Evolutionary conservation across 345 rosid genomes (phyloP), one percentile per base, ranked within the genome.

Genomic region (Litchi chinensis): DNA sequence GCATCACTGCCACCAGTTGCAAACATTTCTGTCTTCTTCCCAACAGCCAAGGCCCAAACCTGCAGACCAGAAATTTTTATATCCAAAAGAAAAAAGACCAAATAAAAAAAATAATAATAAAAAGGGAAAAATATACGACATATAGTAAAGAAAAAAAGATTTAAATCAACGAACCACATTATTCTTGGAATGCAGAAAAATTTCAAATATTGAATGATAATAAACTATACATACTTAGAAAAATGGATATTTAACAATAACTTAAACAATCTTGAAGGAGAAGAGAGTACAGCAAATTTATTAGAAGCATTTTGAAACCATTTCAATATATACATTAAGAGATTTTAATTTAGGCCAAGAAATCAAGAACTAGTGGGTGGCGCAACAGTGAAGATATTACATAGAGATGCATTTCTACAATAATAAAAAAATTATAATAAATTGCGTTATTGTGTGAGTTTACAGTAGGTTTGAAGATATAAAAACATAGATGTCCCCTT

Each of bases 41-140:
- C 98, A 21, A 96, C 86, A 71, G 98, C 94, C 90, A 96, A 87
- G 73, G 98, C 97, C 98, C 99, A 96, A 71, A 92, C 88, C 98
- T 96, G 84, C 74, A 82, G 79, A 59, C 56, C 28, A 69, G 70
- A 68, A 68, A 73, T 71, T 71, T 71, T 40, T 16, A 74, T 78
- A 32, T 24, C 48, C 70, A 80, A 71, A 82, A 46, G 77, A 85
- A 65, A 43, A 26, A n/a, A n/a, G n/a, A n/a, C n/a, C n/a, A n/a
- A n/a, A n/a, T n/a, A n/a, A n/a, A n/a, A 26, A 26, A 26, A 26
- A 0, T 26, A 26, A 26, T n/a, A n/a, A n/a, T n/a, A n/a, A n/a
- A n/a, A n/a, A n/a, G n/a, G n/a, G n/a, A n/a, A n/a, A n/a, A n/a
- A n/a, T n/a, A n/a, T n/a, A n/a, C n/a, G n/a, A n/a, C n/a, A n/a